Conservation (phyloP, 2,329 filamentous ascomycete species). For the Didymella sp. region DNA sequence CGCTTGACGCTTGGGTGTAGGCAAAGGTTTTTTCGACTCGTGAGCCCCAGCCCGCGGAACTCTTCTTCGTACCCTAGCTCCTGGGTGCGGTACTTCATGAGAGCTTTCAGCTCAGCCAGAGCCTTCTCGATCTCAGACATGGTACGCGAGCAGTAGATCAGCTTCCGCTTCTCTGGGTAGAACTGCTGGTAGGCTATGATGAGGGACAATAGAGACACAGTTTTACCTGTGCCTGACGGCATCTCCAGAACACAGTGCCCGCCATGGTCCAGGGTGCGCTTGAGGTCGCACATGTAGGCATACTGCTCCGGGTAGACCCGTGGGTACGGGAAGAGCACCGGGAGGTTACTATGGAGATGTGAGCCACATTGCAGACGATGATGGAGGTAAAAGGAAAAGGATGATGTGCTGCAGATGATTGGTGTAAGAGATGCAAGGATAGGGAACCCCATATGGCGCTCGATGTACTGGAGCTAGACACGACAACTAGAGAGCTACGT, state of each 20-base stretch:
- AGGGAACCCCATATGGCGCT: no score
- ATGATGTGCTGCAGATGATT: no score
- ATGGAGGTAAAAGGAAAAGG: no score
- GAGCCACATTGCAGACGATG: neutral
- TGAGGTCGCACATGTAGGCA: conserved; percentile 83
- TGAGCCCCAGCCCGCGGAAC: conserved; percentile 88
- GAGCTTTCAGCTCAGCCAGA: conserved; percentile 82
- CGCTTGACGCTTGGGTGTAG: conserved; percentile 94
- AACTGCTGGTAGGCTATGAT: conserved; percentile 97
- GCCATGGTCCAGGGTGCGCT: conserved; percentile 87
- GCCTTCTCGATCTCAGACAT: conserved; percentile 99
- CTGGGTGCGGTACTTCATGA: conserved; percentile 94
- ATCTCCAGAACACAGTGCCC: conserved; percentile 98
- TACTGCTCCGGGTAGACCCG: conserved; percentile 69
- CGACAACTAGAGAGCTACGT: neutral
- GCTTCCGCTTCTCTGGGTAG: conserved; percentile 89
- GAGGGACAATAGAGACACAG: conserved; percentile 89
- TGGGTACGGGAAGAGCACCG: conserved; percentile 76
- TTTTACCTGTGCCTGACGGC: conserved; percentile 98
- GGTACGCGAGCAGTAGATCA: conserved; percentile 99
- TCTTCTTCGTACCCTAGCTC: conserved; percentile 92
- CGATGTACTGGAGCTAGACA: neutral
- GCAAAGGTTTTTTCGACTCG: conserved; percentile 96
- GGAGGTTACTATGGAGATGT: conserved; percentile 63
- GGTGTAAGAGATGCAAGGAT: no score